phyloP scores from a whole-genome alignment of 2,329 filamentous ascomycete species.

The Phoma herbarum region DNA sequence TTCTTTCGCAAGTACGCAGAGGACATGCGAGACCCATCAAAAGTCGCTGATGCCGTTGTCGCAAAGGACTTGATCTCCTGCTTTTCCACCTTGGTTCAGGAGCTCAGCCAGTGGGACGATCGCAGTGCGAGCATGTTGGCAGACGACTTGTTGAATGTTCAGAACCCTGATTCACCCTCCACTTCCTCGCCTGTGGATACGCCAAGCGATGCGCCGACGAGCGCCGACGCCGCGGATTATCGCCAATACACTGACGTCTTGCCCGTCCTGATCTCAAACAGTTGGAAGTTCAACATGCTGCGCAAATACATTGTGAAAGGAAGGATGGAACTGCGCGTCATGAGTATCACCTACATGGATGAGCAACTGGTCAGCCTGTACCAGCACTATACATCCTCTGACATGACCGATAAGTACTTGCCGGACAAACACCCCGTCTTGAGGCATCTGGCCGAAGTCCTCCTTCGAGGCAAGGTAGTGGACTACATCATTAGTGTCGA shows the following conservation, averaged over 20 bases:
- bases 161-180: constrained; percentile 36
- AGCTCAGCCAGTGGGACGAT: constrained; percentile 42
- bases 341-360: constrained; percentile 79
- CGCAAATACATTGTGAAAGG: constrained; percentile 80
- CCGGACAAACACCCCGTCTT: constrained; percentile 63
- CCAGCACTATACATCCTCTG: constrained; percentile 52
- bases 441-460: constrained; percentile 72
- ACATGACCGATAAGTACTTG: constrained; percentile 45
- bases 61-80: constrained; percentile 38
- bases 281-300: constrained; percentile 75
- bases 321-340: constrained; percentile 89
- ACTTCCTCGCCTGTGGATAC: constrained; percentile 19
- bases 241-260: constrained; percentile 47
- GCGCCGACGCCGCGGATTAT: constrained; percentile 24
- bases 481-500: constrained; percentile 90
- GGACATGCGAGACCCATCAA: constrained; percentile 41
- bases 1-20: constrained; percentile 42
- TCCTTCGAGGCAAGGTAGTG: constrained; percentile 75
- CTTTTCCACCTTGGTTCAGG: constrained; percentile 34
- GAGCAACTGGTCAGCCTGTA: constrained; percentile 72
- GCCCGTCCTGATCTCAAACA: constrained; percentile 63
- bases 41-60: constrained; percentile 36
- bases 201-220: not conserved
- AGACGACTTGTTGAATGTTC: constrained; percentile 36
- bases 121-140: constrained; percentile 36